These are phyloP conservation scores for Pyronema omphalodes DNA, from an alignment of 495 filamentous ascomycete species.

Conservation along the genomic window DNA sequence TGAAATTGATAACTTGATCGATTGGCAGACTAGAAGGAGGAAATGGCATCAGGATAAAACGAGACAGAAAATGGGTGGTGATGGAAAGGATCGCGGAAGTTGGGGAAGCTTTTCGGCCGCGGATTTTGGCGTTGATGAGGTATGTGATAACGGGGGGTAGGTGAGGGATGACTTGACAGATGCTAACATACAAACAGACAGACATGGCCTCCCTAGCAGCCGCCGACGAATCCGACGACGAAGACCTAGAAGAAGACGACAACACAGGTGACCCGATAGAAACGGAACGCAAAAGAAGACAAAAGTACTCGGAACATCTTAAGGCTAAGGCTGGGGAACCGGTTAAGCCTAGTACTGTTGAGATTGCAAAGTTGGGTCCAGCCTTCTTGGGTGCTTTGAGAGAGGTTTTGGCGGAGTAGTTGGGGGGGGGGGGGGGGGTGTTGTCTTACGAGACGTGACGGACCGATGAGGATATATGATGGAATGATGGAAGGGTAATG, in stretches of 20 bases:
- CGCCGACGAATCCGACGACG: conserved; percentile 39
- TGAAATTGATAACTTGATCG: conserved; percentile 69
- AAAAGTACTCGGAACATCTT: conserved; percentile 57
- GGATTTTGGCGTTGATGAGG: conserved; percentile 79
- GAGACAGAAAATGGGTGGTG: conserved; percentile 92
- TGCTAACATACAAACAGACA: conserved; percentile 24
- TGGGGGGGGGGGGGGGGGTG: no score
- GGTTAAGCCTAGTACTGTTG: conserved; percentile 56
- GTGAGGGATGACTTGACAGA: no score
- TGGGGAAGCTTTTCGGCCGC: conserved; percentile 4
- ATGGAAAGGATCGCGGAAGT: conserved; percentile 33
- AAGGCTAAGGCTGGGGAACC: conserved; percentile 78
- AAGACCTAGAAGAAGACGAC: conserved; percentile 54
- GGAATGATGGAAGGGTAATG: no score
- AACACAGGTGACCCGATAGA: conserved; percentile 71
- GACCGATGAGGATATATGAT: no score
- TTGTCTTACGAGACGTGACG: no score
- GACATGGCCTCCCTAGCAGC: conserved; percentile 59
- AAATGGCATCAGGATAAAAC: conserved; percentile 97
- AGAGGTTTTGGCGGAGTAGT: conserved; percentile 58
- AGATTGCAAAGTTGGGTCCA: conserved; percentile 58
- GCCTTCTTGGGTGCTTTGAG: conserved; percentile 73
- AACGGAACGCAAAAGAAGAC: conserved; percentile 58
- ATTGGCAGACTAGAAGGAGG: conserved; percentile 88
- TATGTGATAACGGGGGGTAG: no score